Evolutionary conservation across 306 rosid species (phyloP).

Genomic region (Pueraria montana): DNA sequence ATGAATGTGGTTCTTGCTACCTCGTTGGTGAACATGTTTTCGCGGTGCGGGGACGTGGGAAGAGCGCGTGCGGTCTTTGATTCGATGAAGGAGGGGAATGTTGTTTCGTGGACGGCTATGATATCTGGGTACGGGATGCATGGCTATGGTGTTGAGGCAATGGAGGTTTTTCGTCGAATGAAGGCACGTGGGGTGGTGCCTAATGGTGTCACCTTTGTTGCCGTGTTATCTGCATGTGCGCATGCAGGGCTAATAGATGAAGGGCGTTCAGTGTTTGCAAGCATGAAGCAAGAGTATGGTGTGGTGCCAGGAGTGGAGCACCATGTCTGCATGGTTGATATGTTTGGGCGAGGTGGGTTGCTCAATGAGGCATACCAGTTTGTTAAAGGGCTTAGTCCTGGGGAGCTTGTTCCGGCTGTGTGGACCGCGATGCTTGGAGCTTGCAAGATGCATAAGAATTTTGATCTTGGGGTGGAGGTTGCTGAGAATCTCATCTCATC

Average conservation of each 20-base stretch:
- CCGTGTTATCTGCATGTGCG: slow-evolving; percentile 87
- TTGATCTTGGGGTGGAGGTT: slow-evolving; percentile 75
- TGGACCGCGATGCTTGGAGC: slow-evolving; percentile 97
- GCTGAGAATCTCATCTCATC: slow-evolving; percentile 76
- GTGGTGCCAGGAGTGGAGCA: slow-evolving; percentile 85
- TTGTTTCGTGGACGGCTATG: slow-evolving; percentile 91
- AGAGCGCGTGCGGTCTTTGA: slow-evolving; percentile 76
- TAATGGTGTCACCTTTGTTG: slow-evolving; percentile 79
- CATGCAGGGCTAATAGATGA: slow-evolving; percentile 86
- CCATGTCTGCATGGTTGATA: slow-evolving; percentile 88
- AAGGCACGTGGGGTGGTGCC: slow-evolving; percentile 64
- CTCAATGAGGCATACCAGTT: slow-evolving; percentile 75
- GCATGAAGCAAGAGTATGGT: slow-evolving; percentile 73
- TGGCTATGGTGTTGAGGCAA: slow-evolving; percentile 79
- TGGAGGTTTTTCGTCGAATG: slow-evolving; percentile 71
- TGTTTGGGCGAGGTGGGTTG: slow-evolving; percentile 91
- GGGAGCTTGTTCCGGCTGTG: slow-evolving; percentile 66
- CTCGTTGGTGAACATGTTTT: slow-evolving; percentile 84
- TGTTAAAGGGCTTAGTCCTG: slow-evolving; percentile 50
- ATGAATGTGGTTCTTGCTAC: slow-evolving; percentile 77
- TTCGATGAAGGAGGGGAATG: slow-evolving; percentile 72
- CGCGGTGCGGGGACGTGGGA: slow-evolving; percentile 76
- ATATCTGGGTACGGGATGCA: slow-evolving; percentile 87
- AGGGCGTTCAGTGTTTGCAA: slow-evolving; percentile 67
- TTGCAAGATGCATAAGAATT: slow-evolving; percentile 88